Conservation (phyloP, 352 stramenopile species). For the Elongisporangium senticosum region DNA sequence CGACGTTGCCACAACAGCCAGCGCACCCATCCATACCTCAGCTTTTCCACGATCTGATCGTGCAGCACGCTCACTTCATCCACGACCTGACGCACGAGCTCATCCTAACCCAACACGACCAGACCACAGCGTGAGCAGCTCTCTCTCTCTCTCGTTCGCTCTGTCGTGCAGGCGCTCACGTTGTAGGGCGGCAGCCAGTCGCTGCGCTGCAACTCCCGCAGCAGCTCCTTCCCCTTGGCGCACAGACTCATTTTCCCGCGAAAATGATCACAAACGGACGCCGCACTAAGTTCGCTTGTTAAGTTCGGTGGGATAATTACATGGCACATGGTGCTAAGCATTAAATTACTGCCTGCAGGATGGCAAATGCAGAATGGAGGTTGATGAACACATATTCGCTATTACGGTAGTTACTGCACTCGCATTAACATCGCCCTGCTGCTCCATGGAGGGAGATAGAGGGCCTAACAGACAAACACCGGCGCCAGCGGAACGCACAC, state of each 20-base stretch:
- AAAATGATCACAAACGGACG: background rate
- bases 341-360: background rate
- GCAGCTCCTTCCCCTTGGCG: conserved; percentile 74
- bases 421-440: background rate
- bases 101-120: conserved; percentile 38
- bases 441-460: background rate
- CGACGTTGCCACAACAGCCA: background rate
- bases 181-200: conserved; percentile 92
- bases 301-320: background rate
- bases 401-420: background rate
- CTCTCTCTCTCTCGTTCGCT: conserved; percentile 2
- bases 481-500: background rate
- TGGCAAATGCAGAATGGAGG: background rate
- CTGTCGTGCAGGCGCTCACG: conserved; percentile 27
- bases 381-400: background rate
- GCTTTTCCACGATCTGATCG: conserved; percentile 71
- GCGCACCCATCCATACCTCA: conserved; percentile 30
- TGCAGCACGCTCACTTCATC: conserved; percentile 65
- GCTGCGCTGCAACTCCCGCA: conserved; percentile 87
- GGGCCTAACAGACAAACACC: background rate
- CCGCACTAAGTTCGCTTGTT: background rate
- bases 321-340: background rate
- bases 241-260: conserved; percentile 51
- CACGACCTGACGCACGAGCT: conserved; percentile 73
- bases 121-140: conserved; percentile 2